Evolutionary conservation across 2,329 filamentous ascomycete species (phyloP).

Genomic region (Neofusicoccum parvum): DNA sequence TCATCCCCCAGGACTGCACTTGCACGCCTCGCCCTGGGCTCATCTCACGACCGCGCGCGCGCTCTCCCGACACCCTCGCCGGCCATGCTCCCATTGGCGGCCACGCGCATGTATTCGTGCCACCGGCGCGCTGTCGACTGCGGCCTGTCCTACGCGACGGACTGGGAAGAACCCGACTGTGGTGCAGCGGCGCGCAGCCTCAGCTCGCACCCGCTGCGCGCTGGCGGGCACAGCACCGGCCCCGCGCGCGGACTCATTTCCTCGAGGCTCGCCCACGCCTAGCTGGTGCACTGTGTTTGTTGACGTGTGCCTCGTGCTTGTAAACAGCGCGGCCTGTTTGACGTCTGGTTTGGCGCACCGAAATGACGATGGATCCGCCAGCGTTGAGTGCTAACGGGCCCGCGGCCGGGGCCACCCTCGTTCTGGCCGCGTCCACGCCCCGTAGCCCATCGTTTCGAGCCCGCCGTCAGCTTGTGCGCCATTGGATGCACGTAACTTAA

Average conservation of each 20-base stretch:
- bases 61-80: background rate
- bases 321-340: conserved; percentile 15
- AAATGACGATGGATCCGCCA: conserved; percentile 10
- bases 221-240: background rate
- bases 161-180: conserved; percentile 14
- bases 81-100: conserved; percentile 11
- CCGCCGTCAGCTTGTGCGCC: conserved; percentile 4
- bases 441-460: conserved; percentile 3
- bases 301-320: conserved; percentile 10
- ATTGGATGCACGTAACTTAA: conserved; percentile 10
- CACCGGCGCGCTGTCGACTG: background rate
- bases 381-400: conserved; percentile 5
- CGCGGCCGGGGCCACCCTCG: background rate
- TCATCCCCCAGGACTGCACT: background rate
- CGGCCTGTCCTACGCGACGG: conserved; percentile 6
- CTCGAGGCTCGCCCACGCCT: background rate
- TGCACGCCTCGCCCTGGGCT: background rate
- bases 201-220: conserved; percentile 13
- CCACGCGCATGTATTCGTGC: conserved; percentile 13
- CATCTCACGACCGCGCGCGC: background rate
- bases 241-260: background rate
- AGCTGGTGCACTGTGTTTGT: background rate
- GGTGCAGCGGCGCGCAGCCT: conserved; percentile 2
- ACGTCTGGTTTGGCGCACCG: conserved; percentile 7
- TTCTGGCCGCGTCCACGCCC: conserved; percentile 9